Percentiles rank a stretch among this genome's conserved stretches.
phyloP scores from a whole-genome alignment of 805 yeast genomes.

The Tetrapisispora iriomotensis region DNA sequence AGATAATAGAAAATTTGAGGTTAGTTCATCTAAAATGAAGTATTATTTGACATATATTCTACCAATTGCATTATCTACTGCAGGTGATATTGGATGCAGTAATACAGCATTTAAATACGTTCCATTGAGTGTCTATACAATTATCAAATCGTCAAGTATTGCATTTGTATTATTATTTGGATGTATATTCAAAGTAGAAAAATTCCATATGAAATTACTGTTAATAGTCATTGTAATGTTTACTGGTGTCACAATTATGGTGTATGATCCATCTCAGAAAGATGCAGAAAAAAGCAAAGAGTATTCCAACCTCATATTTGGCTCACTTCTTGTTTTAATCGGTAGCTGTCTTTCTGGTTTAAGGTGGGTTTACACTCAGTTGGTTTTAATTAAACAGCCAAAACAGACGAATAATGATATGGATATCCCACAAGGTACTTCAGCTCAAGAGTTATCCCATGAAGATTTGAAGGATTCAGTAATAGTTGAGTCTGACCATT shows the following conservation, averaged over 20 bases:
- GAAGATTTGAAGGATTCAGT: neutral
- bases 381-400: slow-evolving; percentile 55
- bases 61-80: slow-evolving; percentile 81
- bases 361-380: slow-evolving; percentile 91
- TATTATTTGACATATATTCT: slow-evolving; percentile 47
- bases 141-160: slow-evolving; percentile 82
- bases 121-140: slow-evolving; percentile 77
- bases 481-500: neutral
- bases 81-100: slow-evolving; percentile 90
- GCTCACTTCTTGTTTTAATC: slow-evolving; percentile 62
- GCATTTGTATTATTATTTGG: slow-evolving; percentile 88
- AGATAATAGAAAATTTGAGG: neutral
- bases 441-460: too few relatives aligned
- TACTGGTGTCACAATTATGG: slow-evolving; percentile 82
- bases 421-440: too few relatives aligned
- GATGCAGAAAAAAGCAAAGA: slow-evolving; percentile 10
- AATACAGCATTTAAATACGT: slow-evolving; percentile 74
- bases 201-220: slow-evolving; percentile 55
- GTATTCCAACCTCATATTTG: slow-evolving; percentile 32
- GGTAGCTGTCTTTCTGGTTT: slow-evolving; percentile 82
- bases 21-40: slow-evolving; percentile 15
- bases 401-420: too few relatives aligned
- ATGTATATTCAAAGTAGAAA: slow-evolving; percentile 68
- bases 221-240: slow-evolving; percentile 73
- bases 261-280: slow-evolving; percentile 36